These are phyloP conservation scores for Rhododendron henanense DNA, from an alignment of 148 eudicot genomes.

Conservation along the genomic window DNA sequence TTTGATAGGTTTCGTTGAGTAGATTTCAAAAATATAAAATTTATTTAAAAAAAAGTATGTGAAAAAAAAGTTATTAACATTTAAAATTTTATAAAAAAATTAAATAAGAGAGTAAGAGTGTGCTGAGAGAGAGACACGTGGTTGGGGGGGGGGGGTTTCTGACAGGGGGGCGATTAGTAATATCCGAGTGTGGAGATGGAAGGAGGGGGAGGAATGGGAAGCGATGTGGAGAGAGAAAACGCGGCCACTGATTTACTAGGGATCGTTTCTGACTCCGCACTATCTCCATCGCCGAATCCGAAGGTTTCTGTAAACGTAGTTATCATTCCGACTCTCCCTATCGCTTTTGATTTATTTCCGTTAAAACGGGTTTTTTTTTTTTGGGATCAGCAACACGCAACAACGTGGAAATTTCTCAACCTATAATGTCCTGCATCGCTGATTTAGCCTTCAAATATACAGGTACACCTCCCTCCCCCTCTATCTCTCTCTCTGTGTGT, in stretches of 20 bases:
- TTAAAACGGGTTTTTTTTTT: not conserved
- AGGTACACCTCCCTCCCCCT: constrained; percentile 32
- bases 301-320: constrained; percentile 40
- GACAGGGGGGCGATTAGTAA: too few species aligned
- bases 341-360: not conserved
- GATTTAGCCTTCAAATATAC: constrained; percentile 89
- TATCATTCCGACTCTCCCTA: not conserved
- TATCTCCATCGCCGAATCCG: constrained; percentile 58
- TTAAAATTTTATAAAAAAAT: too few species aligned
- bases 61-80: too few species aligned
- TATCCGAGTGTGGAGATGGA: constrained; percentile 19
- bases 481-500: too few species aligned
- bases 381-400: constrained; percentile 50
- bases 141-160: too few species aligned
- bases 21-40: too few species aligned
- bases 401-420: constrained; percentile 69
- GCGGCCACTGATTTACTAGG: constrained; percentile 47
- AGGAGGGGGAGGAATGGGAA: constrained; percentile 29
- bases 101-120: too few species aligned
- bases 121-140: too few species aligned
- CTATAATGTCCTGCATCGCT: constrained; percentile 68
- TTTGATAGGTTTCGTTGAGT: too few species aligned
- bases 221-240: constrained; percentile 34
- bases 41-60: too few species aligned
- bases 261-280: constrained; percentile 79